Evolutionary conservation across 768 basidiomycete species (phyloP), one percentile per base, ranked within the genome.

Genomic region (Auricularia cornea): DNA sequence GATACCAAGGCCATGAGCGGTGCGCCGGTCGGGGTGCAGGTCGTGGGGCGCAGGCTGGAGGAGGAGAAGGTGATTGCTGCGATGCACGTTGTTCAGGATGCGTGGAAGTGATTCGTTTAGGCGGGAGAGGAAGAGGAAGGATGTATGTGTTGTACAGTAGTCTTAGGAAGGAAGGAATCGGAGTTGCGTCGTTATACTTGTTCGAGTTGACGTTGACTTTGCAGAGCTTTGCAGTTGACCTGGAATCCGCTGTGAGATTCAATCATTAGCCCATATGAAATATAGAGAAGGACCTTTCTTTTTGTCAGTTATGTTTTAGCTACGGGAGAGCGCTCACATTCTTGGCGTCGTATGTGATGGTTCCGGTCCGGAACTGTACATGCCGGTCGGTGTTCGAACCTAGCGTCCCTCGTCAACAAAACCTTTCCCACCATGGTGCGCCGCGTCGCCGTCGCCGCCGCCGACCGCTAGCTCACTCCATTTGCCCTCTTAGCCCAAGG

Each of bases 11-110:
- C 80, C 64, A 88, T 88, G 84, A 79, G 85, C 63, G 88, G 88
- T 6, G 74, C 89, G 3, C 87, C 89, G 0, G 69, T 90, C 1
- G 85, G 86, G 1, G 82, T 89, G 12, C 87, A 90, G 69, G 72
- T 90, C 33, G 78, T 83, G 1, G 87, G 86, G 1, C 74, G 80
- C 54, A 75, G 84, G 48, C 77, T 88, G 44, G 84, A 88, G 70
- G 89, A 90, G 72, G 89, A 91, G 73, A 85, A 85, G 68, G 87
- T 88, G 2, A 66, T 90, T 6, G 83, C 84, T 68, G 86, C 83
- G 2, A 88, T 89, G 84, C 82, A 83, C 67, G 77, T 89, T 5
- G 75, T 88, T 59, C 63, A 64, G 18, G 59, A 51, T 12, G 67
- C 69, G 16, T 59, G 70, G 8, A 14, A 8, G 35, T 38, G 35